Conservation (phyloP, 106 monocot genomes). For the Amphibolis antarctica region DNA sequence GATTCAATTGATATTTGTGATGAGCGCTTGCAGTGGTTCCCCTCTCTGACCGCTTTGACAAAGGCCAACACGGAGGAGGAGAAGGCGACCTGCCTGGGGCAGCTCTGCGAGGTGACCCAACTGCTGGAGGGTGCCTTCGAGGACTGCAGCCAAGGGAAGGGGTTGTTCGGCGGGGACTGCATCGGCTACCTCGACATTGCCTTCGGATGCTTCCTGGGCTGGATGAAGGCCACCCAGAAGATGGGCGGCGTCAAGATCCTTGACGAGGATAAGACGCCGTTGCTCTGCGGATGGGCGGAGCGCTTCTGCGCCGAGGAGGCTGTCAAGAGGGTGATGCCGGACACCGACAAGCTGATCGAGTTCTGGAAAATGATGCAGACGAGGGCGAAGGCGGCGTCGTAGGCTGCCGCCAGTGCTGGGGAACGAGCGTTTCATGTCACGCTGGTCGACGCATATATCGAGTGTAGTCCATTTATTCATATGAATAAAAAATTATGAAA, state of each 20-base stretch:
- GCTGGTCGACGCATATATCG: too few species aligned
- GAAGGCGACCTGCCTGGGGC: too few species aligned
- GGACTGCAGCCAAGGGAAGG: conserved; percentile 14
- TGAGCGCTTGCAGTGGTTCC: too few species aligned
- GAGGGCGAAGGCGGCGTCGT: too few species aligned
- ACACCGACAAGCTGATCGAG: background rate
- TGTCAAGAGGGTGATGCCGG: background rate
- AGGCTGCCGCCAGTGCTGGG: too few species aligned
- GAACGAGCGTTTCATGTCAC: too few species aligned
- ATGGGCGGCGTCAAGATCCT: background rate
- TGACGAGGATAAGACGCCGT: conserved; percentile 6
- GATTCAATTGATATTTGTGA: background rate
- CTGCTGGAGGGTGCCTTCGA: background rate
- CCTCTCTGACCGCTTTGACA: too few species aligned
- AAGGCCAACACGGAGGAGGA: too few species aligned
- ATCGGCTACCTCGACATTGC: conserved; percentile 24
- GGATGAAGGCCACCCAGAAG: conserved; percentile 10
- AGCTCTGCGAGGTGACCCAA: too few species aligned
- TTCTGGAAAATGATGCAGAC: background rate
- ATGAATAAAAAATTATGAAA: too few species aligned
- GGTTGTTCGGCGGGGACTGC: conserved; percentile 30
- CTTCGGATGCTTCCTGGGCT: conserved; percentile 14
- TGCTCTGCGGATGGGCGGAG: background rate
- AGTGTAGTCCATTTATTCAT: too few species aligned
- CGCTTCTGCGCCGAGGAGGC: background rate